phyloP scores from a whole-genome alignment of 768 basidiomycete genomes.

The Tricholoma sp. region DNA sequence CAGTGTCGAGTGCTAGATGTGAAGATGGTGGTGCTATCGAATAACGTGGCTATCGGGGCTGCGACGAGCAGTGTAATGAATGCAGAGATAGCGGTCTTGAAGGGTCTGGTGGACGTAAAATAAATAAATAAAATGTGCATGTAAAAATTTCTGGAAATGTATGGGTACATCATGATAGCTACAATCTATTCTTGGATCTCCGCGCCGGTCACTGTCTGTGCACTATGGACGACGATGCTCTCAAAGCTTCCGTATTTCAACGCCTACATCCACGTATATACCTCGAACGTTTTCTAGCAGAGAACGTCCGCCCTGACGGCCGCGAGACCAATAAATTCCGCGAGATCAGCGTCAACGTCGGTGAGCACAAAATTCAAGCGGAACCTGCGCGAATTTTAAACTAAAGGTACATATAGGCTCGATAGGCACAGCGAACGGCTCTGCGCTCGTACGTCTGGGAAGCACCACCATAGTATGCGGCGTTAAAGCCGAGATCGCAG shows the following conservation, averaged over 20 bases:
- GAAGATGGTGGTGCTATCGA: constrained; percentile 90
- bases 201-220: too few species aligned
- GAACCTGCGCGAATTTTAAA: neutral
- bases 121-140: neutral
- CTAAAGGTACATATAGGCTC: constrained; percentile 51
- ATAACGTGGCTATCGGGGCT: constrained; percentile 94
- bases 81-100: constrained; percentile 88
- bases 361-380: constrained; percentile 36
- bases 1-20: constrained; percentile 91
- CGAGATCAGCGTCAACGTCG: constrained; percentile 72
- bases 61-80: constrained; percentile 98
- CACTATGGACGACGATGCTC: constrained; percentile 26
- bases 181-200: neutral
- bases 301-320: constrained; percentile 81
- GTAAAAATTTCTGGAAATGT: too few species aligned
- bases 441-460: constrained; percentile 85
- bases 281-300: constrained; percentile 78
- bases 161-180: too few species aligned
- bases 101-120: constrained; percentile 36
- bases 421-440: constrained; percentile 91
- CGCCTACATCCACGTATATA: constrained; percentile 87
- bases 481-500: constrained; percentile 91
- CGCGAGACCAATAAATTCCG: constrained; percentile 67
- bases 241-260: constrained; percentile 66
- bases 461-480: constrained; percentile 96